Evolutionary conservation across 176 grass and related monocot species (phyloP), one percentile per base, ranked within the genome.

Genomic region (Oryza glaberrima): DNA sequence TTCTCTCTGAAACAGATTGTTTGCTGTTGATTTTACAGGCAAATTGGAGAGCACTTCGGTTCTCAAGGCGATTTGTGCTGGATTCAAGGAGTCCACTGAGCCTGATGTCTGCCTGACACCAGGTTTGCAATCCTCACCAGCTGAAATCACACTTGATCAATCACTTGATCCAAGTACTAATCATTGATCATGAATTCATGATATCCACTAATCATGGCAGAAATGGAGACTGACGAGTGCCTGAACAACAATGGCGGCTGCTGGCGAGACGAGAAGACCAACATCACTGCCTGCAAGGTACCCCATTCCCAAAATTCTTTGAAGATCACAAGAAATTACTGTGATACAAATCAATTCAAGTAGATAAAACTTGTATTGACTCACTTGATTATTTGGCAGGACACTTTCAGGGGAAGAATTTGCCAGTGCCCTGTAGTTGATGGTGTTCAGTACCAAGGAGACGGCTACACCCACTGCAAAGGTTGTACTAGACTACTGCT

Each of bases 31-130:
- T 1, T 5, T 44, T 26, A 8, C 86, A 97, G 95, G 96, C 17
- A 96, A 90, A 68, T 70, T 96, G 81, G 96, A 99, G 81, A 92
- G 91, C 19, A 77, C 26, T 3, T 67, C 88, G 0, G 91, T 99
- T 17, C 93, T 99, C 11, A 96, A 89, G 91, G 93, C 96, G 4
- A 90, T 99, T 0, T 99, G 96, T 81, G 96, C 96, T 0, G 96
- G 93, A 15, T 99, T 86, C 76, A 96, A 99, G 64, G 96, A 99
- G 52, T 85, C 91, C 2, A 96, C 82, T 0, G 96, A 92, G 76
- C 96, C 96, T 58, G 78, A 66, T 82, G 96, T 99, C 26, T 99
- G 96, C 71, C 28, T 99, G 74, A 96, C 89, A 47, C 88, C 72
- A 91, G 91, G 96, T 98, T 32, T 4, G 38, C 20, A 40, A 40